A percentile compares a stretch with the other conserved stretches of the same genome.
Evolutionary conservation across 108 stramenopile genomes (phyloP).

Genomic region (Pseudonitzschia multiseries): DNA sequence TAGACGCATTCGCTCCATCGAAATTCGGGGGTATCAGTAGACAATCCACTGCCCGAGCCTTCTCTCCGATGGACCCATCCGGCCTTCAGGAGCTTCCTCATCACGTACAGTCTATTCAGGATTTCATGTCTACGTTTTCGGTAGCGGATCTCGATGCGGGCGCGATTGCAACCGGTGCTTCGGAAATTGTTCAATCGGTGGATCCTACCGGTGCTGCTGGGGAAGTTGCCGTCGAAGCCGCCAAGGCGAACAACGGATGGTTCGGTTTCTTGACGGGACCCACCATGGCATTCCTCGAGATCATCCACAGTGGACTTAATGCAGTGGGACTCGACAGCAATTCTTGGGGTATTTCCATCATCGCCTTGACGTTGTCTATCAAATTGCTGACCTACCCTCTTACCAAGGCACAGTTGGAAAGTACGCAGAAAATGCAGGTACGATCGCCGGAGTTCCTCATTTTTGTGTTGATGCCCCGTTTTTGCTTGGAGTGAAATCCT

Average conservation of each 20-base stretch:
- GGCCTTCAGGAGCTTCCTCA: slow-evolving; percentile 48
- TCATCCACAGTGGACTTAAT: slow-evolving; percentile 62
- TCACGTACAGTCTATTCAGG: slow-evolving; percentile 48
- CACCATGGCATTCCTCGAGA: slow-evolving; percentile 58
- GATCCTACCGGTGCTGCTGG: slow-evolving; percentile 24
- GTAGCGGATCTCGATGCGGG: slow-evolving; percentile 54
- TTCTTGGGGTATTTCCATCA: slow-evolving; percentile 91
- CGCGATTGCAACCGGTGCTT: slow-evolving; percentile 30
- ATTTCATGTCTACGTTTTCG: slow-evolving; percentile 57
- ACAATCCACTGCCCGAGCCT: slow-evolving; percentile 34
- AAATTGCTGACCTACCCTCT: slow-evolving; percentile 92
- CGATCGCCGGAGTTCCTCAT: slow-evolving; percentile 11
- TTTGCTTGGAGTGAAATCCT: background rate
- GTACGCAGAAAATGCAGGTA: slow-evolving; percentile 95
- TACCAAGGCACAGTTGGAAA: slow-evolving; percentile 88
- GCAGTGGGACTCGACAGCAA: slow-evolving; percentile 66
- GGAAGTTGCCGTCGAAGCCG: slow-evolving; percentile 40
- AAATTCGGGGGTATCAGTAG: slow-evolving; percentile 3
- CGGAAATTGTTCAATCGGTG: slow-evolving; percentile 35
- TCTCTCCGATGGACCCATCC: slow-evolving; percentile 51
- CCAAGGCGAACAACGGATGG: slow-evolving; percentile 74
- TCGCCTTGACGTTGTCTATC: slow-evolving; percentile 87
- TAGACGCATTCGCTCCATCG: slow-evolving; percentile 55
- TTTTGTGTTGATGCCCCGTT: slow-evolving; percentile 1
- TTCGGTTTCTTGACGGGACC: slow-evolving; percentile 85